Conservation (phyloP, 2,329 filamentous ascomycete species). For the Onygena corvina region DNA sequence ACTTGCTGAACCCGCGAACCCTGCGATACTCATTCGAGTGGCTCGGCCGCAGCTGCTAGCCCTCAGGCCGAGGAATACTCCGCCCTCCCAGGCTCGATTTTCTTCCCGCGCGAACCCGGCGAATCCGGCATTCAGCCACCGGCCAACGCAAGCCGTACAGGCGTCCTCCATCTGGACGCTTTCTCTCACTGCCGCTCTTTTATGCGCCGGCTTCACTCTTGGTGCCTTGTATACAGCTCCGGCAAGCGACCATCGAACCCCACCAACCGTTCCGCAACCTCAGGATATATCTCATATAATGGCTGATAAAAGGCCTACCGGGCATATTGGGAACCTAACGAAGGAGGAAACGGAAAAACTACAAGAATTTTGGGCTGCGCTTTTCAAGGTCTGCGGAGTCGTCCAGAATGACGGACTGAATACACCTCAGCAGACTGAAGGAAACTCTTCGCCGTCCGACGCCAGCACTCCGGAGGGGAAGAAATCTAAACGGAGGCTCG, state of each 20-base stretch:
- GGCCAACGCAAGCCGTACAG: slow-evolving; percentile 13
- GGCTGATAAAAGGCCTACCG: slow-evolving; percentile 32
- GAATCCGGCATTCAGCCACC: not conserved
- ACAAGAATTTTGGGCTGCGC: slow-evolving; percentile 68
- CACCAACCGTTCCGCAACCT: not conserved
- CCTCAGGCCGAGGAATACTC: not conserved
- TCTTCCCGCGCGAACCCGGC: not conserved
- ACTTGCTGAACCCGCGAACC: not conserved
- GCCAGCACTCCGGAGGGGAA: slow-evolving; percentile 39
- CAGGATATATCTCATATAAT: slow-evolving; percentile 18
- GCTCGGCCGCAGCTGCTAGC: not conserved
- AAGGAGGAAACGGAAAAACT: slow-evolving; percentile 78
- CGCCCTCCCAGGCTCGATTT: not conserved
- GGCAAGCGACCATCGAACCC: not conserved
- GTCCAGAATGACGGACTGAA: slow-evolving; percentile 17
- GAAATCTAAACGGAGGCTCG: slow-evolving; percentile 62
- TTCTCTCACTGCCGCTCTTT: slow-evolving; percentile 23
- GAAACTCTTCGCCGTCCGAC: slow-evolving; percentile 12
- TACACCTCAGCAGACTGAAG: slow-evolving; percentile 17
- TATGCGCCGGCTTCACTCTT: slow-evolving; percentile 28
- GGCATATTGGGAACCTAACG: slow-evolving; percentile 78
- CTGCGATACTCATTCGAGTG: not conserved
- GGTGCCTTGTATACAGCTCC: slow-evolving; percentile 23
- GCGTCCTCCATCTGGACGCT: slow-evolving; percentile 31
- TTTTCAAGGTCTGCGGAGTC: slow-evolving; percentile 63